Evolutionary conservation across 768 basidiomycete species (phyloP).

Genomic region (Russula vinacea): DNA sequence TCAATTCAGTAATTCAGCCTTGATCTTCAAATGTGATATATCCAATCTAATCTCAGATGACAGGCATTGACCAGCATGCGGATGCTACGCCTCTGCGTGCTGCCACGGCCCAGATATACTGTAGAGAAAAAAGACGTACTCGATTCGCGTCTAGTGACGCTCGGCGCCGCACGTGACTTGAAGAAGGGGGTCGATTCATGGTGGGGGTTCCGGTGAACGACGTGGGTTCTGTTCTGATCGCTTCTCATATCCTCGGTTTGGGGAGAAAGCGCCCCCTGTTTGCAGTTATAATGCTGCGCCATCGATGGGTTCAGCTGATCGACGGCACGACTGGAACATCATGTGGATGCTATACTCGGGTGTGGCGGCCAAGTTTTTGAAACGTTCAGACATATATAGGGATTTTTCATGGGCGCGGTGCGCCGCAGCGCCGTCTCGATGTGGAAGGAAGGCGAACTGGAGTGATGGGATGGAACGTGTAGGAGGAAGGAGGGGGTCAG

Average conservation of each 20-base stretch:
- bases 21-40: background rate
- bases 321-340: background rate
- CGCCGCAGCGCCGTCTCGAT: slow-evolving; percentile 10
- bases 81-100: no score
- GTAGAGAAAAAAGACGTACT: no score
- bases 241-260: background rate
- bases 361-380: background rate
- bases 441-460: slow-evolving; percentile 9
- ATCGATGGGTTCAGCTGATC: background rate
- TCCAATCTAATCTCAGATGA: background rate
- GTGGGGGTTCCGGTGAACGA: no score
- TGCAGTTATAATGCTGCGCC: no score
- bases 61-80: no score
- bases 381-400: background rate
- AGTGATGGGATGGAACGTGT: background rate
- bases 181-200: no score
- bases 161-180: no score
- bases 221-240: no score
- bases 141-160: no score
- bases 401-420: background rate
- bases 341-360: background rate
- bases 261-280: background rate
- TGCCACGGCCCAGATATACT: no score
- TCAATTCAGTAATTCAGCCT: no score
- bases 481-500: background rate